Evolutionary conservation across 2,329 filamentous ascomycete species (phyloP).

Genomic region (Aspergillus eucalypticola): DNA sequence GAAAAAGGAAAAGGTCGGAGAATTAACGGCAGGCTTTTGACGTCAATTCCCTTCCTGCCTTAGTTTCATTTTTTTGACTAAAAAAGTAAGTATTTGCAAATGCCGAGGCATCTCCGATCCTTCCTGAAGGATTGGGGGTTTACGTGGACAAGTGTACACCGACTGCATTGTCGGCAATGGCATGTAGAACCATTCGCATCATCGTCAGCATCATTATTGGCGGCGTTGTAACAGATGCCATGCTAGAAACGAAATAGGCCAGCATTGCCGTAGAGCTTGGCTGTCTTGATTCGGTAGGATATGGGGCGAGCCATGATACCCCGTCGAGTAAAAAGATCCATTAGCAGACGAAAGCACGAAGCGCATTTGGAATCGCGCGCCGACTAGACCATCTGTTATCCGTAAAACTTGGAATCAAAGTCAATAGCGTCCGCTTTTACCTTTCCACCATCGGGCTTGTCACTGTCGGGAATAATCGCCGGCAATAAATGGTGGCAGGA

Average conservation of each 20-base stretch:
- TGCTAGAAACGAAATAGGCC: not conserved
- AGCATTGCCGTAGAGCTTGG: not conserved
- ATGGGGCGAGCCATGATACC: slow-evolving; percentile 1
- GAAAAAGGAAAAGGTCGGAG: not conserved
- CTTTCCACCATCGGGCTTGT: not conserved
- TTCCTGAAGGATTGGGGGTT: not conserved
- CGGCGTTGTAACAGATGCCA: not conserved
- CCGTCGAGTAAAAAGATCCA: not conserved
- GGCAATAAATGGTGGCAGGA: not conserved
- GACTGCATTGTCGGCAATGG: not conserved
- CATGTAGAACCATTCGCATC: not conserved
- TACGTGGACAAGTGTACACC: not conserved
- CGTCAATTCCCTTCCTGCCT: not conserved
- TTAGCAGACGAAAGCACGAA: not conserved
- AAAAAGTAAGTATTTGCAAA: not conserved
- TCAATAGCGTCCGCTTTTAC: not conserved
- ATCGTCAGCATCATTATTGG: not conserved
- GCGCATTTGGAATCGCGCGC: not conserved
- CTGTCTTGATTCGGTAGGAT: not conserved
- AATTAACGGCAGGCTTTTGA: not conserved
- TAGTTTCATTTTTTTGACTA: not conserved
- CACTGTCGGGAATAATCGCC: not conserved
- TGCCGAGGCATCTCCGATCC: not conserved
- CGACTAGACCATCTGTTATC: not conserved
- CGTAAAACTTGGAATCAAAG: not conserved